These are phyloP conservation scores for Colletotrichum gigasporum DNA, from an alignment of 2,329 filamentous ascomycete species.

Conservation along the genomic window DNA sequence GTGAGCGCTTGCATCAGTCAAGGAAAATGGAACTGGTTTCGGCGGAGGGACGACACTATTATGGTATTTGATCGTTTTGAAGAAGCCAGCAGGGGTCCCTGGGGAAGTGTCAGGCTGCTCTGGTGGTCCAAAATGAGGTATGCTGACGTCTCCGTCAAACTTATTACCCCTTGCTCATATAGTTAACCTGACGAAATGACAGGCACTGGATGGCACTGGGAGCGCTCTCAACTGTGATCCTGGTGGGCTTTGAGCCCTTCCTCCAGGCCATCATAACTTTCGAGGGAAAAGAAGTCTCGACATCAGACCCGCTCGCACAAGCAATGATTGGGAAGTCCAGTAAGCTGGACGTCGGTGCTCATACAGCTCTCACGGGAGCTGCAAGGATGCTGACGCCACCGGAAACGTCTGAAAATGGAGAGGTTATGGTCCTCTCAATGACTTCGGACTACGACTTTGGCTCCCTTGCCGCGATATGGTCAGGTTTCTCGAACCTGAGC, in stretches of 20 bases:
- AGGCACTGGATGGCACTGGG: neutral
- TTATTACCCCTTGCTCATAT: too few relatives aligned
- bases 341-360: neutral
- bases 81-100: neutral
- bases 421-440: too few relatives aligned
- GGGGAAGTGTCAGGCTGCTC: too few relatives aligned
- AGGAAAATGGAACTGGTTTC: slow-evolving; percentile 6
- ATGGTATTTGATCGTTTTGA: slow-evolving; percentile 3
- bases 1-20: neutral
- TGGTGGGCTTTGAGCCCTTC: neutral
- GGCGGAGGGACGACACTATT: neutral
- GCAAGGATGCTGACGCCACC: too few relatives aligned
- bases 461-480: neutral
- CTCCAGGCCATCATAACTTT: neutral
- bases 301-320: too few relatives aligned
- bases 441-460: neutral
- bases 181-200: too few relatives aligned
- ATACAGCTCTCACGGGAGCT: too few relatives aligned
- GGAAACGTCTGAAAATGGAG: too few relatives aligned
- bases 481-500: neutral
- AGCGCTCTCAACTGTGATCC: neutral
- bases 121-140: too few relatives aligned
- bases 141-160: too few relatives aligned
- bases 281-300: neutral
- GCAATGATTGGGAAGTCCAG: neutral